Conservation (phyloP, 352 stramenopile species). For the Lagenidium sp. region DNA sequence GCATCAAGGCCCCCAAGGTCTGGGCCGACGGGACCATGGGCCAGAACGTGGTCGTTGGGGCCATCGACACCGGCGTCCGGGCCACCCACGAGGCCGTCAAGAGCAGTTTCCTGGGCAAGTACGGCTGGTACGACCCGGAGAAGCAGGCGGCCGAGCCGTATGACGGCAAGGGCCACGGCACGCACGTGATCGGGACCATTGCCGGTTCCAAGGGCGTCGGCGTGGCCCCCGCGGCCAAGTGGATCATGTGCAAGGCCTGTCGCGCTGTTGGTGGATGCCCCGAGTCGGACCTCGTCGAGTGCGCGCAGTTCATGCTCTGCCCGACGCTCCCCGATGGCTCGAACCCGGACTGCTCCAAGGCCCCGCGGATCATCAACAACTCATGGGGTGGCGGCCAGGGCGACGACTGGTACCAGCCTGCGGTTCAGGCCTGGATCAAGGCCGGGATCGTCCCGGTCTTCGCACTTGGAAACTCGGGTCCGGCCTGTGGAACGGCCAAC, state of each 20-base stretch:
- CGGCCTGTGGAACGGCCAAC: conserved; percentile 8
- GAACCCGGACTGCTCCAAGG: conserved; percentile 14
- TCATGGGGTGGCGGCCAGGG: conserved; percentile 9
- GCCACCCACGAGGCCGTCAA: conserved; percentile 12
- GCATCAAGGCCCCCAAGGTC: conserved; percentile 12
- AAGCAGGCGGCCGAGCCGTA: conserved; percentile 4
- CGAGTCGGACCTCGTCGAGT: conserved; percentile 1
- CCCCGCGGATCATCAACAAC: conserved; percentile 15
- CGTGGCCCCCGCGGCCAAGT: conserved; percentile 7
- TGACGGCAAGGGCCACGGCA: conserved; percentile 14
- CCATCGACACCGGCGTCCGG: conserved; percentile 17
- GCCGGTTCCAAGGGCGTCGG: not conserved
- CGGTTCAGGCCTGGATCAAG: conserved; percentile 9
- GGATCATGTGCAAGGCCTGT: conserved; percentile 13
- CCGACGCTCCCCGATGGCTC: conserved; percentile 13
- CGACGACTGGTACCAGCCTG: conserved; percentile 8
- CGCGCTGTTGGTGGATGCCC: not conserved
- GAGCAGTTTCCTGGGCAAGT: conserved; percentile 4
- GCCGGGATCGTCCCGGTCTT: conserved; percentile 19
- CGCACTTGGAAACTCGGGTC: conserved; percentile 10
- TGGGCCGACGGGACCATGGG: conserved; percentile 15
- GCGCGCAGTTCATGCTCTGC: conserved; percentile 14
- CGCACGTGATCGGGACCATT: conserved; percentile 1
- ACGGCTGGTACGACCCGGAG: conserved; percentile 16
- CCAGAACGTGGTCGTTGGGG: conserved; percentile 12